These are phyloP conservation scores for Colletotrichum incanum DNA, from an alignment of 2,329 filamentous ascomycete species.

Conservation along the genomic window DNA sequence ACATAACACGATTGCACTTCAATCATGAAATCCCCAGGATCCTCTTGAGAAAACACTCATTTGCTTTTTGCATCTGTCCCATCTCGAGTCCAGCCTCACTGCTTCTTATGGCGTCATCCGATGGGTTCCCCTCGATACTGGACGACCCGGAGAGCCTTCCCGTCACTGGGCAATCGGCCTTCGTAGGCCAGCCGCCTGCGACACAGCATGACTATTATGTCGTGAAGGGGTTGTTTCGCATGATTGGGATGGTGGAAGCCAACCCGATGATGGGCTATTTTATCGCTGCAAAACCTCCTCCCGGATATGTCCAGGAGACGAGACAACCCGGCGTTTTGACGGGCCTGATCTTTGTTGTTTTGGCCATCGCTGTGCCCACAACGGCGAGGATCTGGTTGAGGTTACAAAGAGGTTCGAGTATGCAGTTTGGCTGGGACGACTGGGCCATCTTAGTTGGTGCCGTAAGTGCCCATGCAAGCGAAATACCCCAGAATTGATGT, in stretches of 20 bases:
- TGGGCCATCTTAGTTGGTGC: slow-evolving; percentile 52
- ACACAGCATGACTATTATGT: slow-evolving; percentile 36
- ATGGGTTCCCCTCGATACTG: slow-evolving; percentile 17
- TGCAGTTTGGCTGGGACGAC: slow-evolving; percentile 54
- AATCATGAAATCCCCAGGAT: not conserved
- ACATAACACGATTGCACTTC: not conserved
- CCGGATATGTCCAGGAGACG: slow-evolving; percentile 47
- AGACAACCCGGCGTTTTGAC: slow-evolving; percentile 48
- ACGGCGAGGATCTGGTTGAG: slow-evolving; percentile 45
- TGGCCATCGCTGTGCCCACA: slow-evolving; percentile 50
- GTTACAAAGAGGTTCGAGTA: slow-evolving; percentile 47
- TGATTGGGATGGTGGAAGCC: slow-evolving; percentile 39
- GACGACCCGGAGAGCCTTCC: slow-evolving; percentile 30
- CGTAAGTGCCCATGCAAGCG: slow-evolving; percentile 43
- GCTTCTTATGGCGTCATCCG: slow-evolving; percentile 22
- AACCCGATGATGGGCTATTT: slow-evolving; percentile 45
- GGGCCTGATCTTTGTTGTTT: slow-evolving; percentile 49
- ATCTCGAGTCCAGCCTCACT: not conserved
- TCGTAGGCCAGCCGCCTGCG: slow-evolving; percentile 32
- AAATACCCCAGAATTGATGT: too few relatives aligned
- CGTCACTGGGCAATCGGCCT: slow-evolving; percentile 27
- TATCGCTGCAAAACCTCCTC: slow-evolving; percentile 42
- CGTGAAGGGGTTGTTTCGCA: slow-evolving; percentile 32
- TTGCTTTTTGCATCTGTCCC: not conserved
- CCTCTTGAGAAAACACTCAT: not conserved